Evolutionary conservation across 2,329 filamentous ascomycete genomes (phyloP), one percentile per base, ranked within the genome.

Genomic region (Geosmithia flava): DNA sequence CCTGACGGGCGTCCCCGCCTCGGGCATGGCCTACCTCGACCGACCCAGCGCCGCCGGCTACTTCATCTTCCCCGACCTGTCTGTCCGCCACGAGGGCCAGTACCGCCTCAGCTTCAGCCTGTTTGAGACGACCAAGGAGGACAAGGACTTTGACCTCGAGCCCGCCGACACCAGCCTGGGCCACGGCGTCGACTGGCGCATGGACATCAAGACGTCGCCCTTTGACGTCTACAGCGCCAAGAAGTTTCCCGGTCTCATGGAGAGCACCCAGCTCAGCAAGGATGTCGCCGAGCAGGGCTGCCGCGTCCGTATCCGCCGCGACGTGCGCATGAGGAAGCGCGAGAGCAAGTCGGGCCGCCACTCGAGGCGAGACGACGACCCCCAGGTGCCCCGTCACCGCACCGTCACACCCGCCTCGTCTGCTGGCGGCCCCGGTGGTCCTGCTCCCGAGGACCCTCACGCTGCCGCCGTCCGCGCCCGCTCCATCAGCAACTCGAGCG

Each of bases 11-110:
- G 91, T 95, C 57, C 89, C 90, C 0, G 91, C 95, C 15, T 93
- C 91, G 17, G 93, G 91, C 50, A 95, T 96, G 77, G 90, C 91
- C 20, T 96, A 97, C 61, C 76, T 98, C 46, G 91, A 97, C 62
- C 85, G 91, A 43, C 93, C 93, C 2, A 66, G 68, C 40, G 77
- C 81, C 55, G 80, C 79, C 42, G 93, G 90, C 48, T 98, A 97
- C 66, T 98, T 98, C 66, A 87, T 98, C 64, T 98, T 98, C 63
- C 93, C 93, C 3, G 93, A 98, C 65, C 72, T 97, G 27, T 96
- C 91, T 0, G 91, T 98, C 45, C 83, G 93, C 49, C 91, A 98
- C 59, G 93, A 98, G 66, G 93, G 93, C 52, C 83, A 84, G 55
- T 98, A 96, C 65, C 77, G 84, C n/a, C 69, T 98, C 48, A 86